phyloP scores from a whole-genome alignment of 768 basidiomycete species.

The Lactarius sp. region DNA sequence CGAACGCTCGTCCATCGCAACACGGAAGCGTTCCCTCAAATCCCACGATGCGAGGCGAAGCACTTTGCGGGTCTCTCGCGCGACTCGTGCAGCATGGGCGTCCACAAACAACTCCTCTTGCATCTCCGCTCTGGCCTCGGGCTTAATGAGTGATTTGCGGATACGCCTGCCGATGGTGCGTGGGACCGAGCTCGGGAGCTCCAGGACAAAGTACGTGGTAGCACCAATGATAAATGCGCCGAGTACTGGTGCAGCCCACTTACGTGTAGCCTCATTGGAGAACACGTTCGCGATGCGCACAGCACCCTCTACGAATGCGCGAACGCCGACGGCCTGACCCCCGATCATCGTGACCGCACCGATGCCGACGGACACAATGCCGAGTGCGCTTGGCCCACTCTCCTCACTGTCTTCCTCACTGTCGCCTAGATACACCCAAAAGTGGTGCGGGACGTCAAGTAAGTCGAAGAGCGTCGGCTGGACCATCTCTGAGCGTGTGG shows the following conservation, averaged over 20 bases:
- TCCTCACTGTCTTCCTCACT: slow-evolving; percentile 38
- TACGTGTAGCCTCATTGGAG: slow-evolving; percentile 71
- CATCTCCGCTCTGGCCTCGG: slow-evolving; percentile 43
- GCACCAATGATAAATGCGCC: slow-evolving; percentile 72
- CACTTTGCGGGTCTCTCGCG: slow-evolving; percentile 89
- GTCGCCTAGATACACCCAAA: slow-evolving; percentile 66
- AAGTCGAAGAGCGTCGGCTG: slow-evolving; percentile 81
- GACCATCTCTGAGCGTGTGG: slow-evolving; percentile 68
- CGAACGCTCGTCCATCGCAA: slow-evolving; percentile 72
- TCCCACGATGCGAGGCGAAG: slow-evolving; percentile 89
- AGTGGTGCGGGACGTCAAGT: slow-evolving; percentile 79
- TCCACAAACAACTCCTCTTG: slow-evolving; percentile 58
- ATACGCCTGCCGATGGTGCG: slow-evolving; percentile 85
- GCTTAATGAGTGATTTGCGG: slow-evolving; percentile 50
- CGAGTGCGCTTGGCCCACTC: slow-evolving; percentile 56
- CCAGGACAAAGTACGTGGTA: slow-evolving; percentile 75
- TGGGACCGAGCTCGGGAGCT: slow-evolving; percentile 86
- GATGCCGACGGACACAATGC: slow-evolving; percentile 69
- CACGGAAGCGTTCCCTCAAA: slow-evolving; percentile 71
- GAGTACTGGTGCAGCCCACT: slow-evolving; percentile 83
- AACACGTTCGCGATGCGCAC: slow-evolving; percentile 73
- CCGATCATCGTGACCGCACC: slow-evolving; percentile 89
- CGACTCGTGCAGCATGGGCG: slow-evolving; percentile 62
- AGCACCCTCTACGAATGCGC: slow-evolving; percentile 72
- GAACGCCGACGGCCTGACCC: slow-evolving; percentile 71